These are phyloP conservation scores for Yarrowia divulgata DNA, from an alignment of 805 yeast genomes.

Conservation along the genomic window DNA sequence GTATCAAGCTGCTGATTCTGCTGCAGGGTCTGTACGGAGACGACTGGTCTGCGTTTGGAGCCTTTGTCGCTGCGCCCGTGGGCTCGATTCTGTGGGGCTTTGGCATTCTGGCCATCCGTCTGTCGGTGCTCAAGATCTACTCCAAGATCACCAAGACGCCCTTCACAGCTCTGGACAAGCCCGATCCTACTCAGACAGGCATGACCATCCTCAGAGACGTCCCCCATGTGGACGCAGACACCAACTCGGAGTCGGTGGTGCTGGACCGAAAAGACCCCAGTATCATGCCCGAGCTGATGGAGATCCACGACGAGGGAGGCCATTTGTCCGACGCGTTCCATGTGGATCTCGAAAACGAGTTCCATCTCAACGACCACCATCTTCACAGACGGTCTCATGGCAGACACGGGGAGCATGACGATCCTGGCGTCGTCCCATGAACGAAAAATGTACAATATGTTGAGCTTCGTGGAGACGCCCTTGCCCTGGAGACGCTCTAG, in stretches of 20 bases:
- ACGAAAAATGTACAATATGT: background rate
- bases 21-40: slow-evolving; percentile 70
- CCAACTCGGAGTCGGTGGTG: slow-evolving; percentile 13
- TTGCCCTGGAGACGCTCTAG: background rate
- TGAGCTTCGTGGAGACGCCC: background rate
- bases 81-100: slow-evolving; percentile 73
- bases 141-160: slow-evolving; percentile 51
- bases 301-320: slow-evolving; percentile 26
- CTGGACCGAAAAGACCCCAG: slow-evolving; percentile 30
- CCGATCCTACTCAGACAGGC: slow-evolving; percentile 32
- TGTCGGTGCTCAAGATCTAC: slow-evolving; percentile 45
- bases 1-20: slow-evolving; percentile 75
- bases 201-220: slow-evolving; percentile 9
- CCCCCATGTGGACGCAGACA: slow-evolving; percentile 12
- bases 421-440: slow-evolving; percentile 4
- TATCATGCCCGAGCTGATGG: slow-evolving; percentile 20
- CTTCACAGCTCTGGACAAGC: slow-evolving; percentile 52
- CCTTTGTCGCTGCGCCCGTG: slow-evolving; percentile 88
- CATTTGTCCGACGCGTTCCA: slow-evolving; percentile 7
- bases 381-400: background rate
- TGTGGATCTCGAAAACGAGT: slow-evolving; percentile 1
- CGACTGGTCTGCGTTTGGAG: slow-evolving; percentile 96
- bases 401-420: background rate
- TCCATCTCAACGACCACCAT: slow-evolving; percentile 10
- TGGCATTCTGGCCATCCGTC: slow-evolving; percentile 55